Evolutionary conservation across 1,284 basidiomycete species (phyloP), one percentile per base, ranked within the genome.

Genomic region (Austroboletus novae-zelandiae): DNA sequence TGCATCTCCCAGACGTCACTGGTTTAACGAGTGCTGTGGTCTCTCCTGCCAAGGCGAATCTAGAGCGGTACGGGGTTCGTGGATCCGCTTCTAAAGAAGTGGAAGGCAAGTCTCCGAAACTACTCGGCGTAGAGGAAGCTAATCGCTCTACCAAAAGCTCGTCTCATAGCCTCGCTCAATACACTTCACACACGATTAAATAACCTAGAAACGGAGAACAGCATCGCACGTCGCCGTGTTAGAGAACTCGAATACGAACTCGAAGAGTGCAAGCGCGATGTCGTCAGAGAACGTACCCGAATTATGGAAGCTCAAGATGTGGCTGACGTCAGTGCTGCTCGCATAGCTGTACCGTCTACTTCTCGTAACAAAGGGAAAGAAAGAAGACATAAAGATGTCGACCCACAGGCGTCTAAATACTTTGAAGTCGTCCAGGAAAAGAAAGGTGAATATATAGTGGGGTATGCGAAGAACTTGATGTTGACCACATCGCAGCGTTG

Each of bases 191-290:
- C 76, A 11, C 83, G 84, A 57, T 71, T 91, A 5, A 74, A 78
- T 14, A 74, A 83, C 44, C 76, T 94, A 1, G 89, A 94, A 61
- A 80, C 82, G 1, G 90, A 94, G 63, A 94, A 94, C 58, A 76
- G 83, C 5, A 79, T 89, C 5, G 90, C 90, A 2, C 76, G 89
- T 1, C 74, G 86, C 18, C 77, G 91, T 13, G 86, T 94, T 18
- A 73, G 81, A 36, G 91, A 94, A 61, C 77, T 95, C 6, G 92
- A 95, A 67, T 72, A 78, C 45, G 92, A 94, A 63, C 75, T 94
- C 3, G 86, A 90, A 55, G 75, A 79, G 4, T 90, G 87, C 59
- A 88, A 86, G 63, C 76, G 78, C 20, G 86, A 91, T 41, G 88
- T 89, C 6, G 76, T 73, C 1, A 71, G 73, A 46, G 87, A 90